A percentile compares a stretch with the other conserved stretches of the same genome.
Evolutionary conservation across 2,329 filamentous ascomycete species (phyloP).

Genomic region (Epichloe festucae): DNA sequence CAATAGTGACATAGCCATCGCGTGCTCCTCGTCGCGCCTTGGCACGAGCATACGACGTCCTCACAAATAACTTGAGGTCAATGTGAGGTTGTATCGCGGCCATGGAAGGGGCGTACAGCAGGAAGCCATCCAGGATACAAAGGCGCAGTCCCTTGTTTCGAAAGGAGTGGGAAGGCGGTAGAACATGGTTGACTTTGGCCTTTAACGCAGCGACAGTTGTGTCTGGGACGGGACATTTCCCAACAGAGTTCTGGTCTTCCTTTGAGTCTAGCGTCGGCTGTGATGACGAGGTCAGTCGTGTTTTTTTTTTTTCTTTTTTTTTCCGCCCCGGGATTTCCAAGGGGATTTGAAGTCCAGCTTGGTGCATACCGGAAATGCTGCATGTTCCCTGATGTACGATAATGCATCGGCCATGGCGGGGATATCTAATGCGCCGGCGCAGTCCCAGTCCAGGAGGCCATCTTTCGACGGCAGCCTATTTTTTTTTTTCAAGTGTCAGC

Average conservation of each 20-base stretch:
- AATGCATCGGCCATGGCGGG: slow-evolving; percentile 54
- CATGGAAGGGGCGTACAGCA: slow-evolving; percentile 55
- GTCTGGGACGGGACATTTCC: slow-evolving; percentile 37
- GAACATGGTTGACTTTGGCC: slow-evolving; percentile 33
- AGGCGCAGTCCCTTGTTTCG: slow-evolving; percentile 27
- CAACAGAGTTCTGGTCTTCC: slow-evolving; percentile 51
- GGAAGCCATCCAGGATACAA: slow-evolving; percentile 77
- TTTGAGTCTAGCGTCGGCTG: slow-evolving; percentile 21
- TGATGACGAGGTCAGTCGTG: not conserved
- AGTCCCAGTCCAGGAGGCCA: slow-evolving; percentile 82
- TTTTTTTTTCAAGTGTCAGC: not conserved
- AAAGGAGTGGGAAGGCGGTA: slow-evolving; percentile 29
- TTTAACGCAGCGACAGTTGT: slow-evolving; percentile 32
- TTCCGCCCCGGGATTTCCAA: too few relatives aligned
- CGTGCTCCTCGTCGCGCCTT: slow-evolving; percentile 54
- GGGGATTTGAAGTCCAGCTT: too few relatives aligned
- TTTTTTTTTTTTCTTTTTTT: not conserved
- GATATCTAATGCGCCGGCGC: slow-evolving; percentile 64
- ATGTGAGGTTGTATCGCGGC: slow-evolving; percentile 46
- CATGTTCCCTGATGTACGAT: slow-evolving; percentile 54
- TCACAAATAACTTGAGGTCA: slow-evolving; percentile 67
- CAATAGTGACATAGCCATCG: slow-evolving; percentile 64
- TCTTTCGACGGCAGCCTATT: slow-evolving; percentile 40
- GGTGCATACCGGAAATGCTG: slow-evolving; percentile 42
- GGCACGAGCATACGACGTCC: slow-evolving; percentile 50